Evolutionary conservation across 345 rosid genomes (phyloP), one percentile per base, ranked within the genome.

Genomic region (Trapa incisa): DNA sequence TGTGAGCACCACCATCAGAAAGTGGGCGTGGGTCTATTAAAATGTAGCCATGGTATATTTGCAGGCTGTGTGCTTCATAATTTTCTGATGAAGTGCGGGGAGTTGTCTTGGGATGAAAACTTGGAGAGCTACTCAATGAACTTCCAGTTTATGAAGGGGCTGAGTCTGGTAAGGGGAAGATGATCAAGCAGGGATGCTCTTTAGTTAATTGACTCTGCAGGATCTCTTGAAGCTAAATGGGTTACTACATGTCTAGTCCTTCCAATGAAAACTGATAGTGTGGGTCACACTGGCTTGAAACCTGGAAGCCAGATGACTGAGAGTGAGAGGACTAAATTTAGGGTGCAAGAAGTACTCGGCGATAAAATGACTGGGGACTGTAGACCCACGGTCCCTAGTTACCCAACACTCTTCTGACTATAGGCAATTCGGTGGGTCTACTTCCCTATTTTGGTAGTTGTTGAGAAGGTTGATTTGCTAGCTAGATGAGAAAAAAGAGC

Each of bases 21-120:
- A 22, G 29, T 22, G 29, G 29, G 29, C 29, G 29, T 22, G 29
- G 29, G 29, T 22, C 29, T 22, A 22, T 22, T 22, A 22, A 22
- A 22, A 22, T 22, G 29, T 22, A 22, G 29, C 29, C 29, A 22
- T 45, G 86, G 87, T 7, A 78, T 91, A 37, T 82, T 84, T 35
- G 82, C 85, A 6, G 76, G 82, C 2, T 88, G 95, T 75, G 74
- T 91, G 77, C 65, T 91, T 77, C 89, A 91, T 77, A 87, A 91
- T 64, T 88, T 86, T 80, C 74, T 91, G 71, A 81, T 84, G 57
- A 72, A 78, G 68, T 79, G 70, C 61, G 74, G 79, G 10, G 93
- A 88, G 73, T 73, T 74, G 6, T 33, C 68, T 64, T 78, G 68
- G 1, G 86, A 76, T 65, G 81, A 76, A 53, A 54, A 68, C 41